Evolutionary conservation across 192 early-diverging fungal species (phyloP).

Genomic region (Coemansia javaensis): DNA sequence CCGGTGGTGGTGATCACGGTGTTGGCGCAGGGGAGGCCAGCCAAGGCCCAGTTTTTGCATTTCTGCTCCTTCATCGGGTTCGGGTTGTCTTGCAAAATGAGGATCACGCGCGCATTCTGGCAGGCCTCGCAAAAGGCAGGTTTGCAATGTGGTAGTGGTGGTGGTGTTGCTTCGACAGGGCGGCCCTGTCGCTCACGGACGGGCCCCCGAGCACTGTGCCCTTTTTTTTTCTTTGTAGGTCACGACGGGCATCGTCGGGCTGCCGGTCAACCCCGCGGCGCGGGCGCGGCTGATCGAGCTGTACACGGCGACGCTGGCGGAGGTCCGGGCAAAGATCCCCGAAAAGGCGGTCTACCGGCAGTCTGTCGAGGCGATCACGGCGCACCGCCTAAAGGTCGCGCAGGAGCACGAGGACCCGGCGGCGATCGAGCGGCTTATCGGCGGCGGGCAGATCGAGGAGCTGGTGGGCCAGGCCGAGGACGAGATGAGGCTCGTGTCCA

Average conservation of each 20-base stretch:
- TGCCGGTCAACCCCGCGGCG: conserved; percentile 82
- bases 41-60: no score
- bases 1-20: no score
- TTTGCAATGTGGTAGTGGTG: no score
- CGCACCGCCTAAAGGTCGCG: conserved; percentile 70
- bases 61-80: neutral
- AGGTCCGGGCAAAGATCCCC: conserved; percentile 67
- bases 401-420: conserved; percentile 66
- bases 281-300: conserved; percentile 79
- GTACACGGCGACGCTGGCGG: conserved; percentile 74
- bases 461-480: conserved; percentile 82
- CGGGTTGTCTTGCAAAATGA: conserved; percentile 17
- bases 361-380: conserved; percentile 70
- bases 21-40: no score
- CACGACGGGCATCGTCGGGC: conserved; percentile 80
- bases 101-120: conserved; percentile 28
- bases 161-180: no score
- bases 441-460: conserved; percentile 88
- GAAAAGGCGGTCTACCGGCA: conserved; percentile 74
- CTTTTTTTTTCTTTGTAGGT: conserved; percentile 11
- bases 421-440: conserved; percentile 73
- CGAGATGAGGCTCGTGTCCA: conserved; percentile 73
- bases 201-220: neutral
- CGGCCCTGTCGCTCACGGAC: neutral
- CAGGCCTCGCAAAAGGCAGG: conserved; percentile 43